Evolutionary conservation across 176 grass and related monocot genomes (phyloP).

Genomic region (Hyparrhenia diplandra): DNA sequence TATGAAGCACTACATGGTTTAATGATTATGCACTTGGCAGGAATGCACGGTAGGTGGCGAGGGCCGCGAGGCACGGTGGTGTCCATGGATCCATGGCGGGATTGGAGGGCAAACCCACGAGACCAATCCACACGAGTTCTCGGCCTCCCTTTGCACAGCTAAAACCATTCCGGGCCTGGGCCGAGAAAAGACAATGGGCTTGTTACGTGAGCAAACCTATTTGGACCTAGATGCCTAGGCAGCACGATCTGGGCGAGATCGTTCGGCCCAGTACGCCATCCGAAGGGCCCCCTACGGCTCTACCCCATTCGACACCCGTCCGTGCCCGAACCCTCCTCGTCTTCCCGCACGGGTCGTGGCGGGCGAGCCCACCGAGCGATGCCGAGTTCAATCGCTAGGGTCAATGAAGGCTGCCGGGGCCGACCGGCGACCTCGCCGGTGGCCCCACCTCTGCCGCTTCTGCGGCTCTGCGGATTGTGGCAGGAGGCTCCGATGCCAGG

Average conservation of each 20-base stretch:
- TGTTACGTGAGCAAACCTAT: not conserved
- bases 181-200: not conserved
- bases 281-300: not conserved
- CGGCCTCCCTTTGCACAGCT: not conserved
- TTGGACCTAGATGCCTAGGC: too few relatives aligned
- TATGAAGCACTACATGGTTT: too few relatives aligned
- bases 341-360: not conserved
- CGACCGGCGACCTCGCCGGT: not conserved
- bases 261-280: not conserved
- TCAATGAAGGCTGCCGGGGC: conserved; percentile 6
- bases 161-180: not conserved
- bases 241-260: not conserved
- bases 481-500: not conserved
- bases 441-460: too few relatives aligned
- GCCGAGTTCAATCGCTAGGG: not conserved
- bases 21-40: too few relatives aligned
- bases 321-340: not conserved
- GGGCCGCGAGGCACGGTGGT: too few relatives aligned
- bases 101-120: too few relatives aligned
- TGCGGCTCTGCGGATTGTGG: not conserved
- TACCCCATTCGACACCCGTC: not conserved
- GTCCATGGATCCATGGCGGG: too few relatives aligned
- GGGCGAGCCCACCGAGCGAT: not conserved
- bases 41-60: too few relatives aligned
- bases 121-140: not conserved